phyloP scores from a whole-genome alignment of 129 eudicot species.

The Calendula officinalis region DNA sequence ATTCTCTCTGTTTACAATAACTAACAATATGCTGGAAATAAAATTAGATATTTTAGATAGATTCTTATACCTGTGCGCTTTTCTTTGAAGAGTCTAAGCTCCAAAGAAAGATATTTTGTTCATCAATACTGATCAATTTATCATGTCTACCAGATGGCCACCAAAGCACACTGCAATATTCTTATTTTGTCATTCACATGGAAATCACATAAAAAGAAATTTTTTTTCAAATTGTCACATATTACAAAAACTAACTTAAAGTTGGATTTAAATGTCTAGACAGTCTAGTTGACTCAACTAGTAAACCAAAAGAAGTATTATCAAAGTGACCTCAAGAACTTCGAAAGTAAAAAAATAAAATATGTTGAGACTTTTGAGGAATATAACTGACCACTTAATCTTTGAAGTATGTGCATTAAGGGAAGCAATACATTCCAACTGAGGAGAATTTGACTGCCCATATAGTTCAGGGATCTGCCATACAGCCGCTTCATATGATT shows the following conservation, averaged over 20 bases:
- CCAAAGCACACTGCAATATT: constrained; percentile 75
- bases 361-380: constrained; percentile 12
- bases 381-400: constrained; percentile 65
- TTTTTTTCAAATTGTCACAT: background rate
- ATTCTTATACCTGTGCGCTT: constrained; percentile 79
- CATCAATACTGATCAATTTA: constrained; percentile 81
- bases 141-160: constrained; percentile 98
- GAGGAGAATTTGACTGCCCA: constrained; percentile 94
- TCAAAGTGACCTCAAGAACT: constrained; percentile 7
- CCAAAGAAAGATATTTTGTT: constrained; percentile 87
- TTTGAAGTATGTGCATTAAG: constrained; percentile 76
- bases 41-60: constrained; percentile 11
- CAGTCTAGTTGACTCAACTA: background rate
- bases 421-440: constrained; percentile 71
- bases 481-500: constrained; percentile 87
- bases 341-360: background rate
- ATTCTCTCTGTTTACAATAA: background rate
- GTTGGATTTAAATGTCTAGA: constrained; percentile 13
- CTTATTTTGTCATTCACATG: constrained; percentile 4
- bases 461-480: constrained; percentile 98
- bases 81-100: constrained; percentile 91
- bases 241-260: background rate
- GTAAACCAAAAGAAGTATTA: constrained; percentile 11
- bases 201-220: constrained; percentile 6
- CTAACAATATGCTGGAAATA: background rate